Evolutionary conservation across 2,329 filamentous ascomycete genomes (phyloP).

Genomic region (Penicillium aurantiogriseum): DNA sequence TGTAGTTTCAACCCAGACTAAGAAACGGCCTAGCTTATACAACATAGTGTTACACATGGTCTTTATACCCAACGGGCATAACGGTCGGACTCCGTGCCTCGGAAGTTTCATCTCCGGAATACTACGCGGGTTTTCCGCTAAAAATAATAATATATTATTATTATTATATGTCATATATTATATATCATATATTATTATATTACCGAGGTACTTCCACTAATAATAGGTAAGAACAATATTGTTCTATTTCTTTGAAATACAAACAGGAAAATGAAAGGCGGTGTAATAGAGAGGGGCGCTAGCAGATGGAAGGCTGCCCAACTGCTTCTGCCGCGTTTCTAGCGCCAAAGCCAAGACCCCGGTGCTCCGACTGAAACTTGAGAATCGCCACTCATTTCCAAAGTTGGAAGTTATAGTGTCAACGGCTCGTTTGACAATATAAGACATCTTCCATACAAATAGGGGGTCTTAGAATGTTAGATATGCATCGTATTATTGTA

Average conservation of each 20-base stretch:
- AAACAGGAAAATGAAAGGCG: neutral
- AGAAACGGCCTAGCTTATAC: neutral
- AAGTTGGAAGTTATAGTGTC: neutral
- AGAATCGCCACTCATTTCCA: neutral
- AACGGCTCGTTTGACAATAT: neutral
- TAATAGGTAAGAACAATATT: neutral
- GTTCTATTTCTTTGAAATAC: neutral
- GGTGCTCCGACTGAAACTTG: constrained; percentile 18
- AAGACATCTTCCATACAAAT: neutral
- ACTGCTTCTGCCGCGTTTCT: constrained; percentile 35
- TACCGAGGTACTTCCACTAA: neutral
- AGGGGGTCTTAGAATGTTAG: neutral
- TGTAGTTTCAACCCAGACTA: neutral
- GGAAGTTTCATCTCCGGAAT: neutral
- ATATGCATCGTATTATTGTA: neutral
- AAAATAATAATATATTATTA: no score
- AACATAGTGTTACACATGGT: neutral
- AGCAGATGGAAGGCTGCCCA: constrained; percentile 4
- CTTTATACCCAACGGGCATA: neutral
- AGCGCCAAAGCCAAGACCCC: constrained; percentile 33
- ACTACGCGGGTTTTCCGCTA: neutral
- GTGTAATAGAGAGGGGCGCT: neutral
- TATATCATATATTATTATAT: neutral
- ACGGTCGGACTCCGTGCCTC: neutral
- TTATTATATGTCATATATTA: no score